Percentiles rank a stretch among this genome's conserved stretches.
These are phyloP conservation scores for Thymus mandschuricus DNA, from an alignment of 257 asterid genomes.

Conservation along the genomic window DNA sequence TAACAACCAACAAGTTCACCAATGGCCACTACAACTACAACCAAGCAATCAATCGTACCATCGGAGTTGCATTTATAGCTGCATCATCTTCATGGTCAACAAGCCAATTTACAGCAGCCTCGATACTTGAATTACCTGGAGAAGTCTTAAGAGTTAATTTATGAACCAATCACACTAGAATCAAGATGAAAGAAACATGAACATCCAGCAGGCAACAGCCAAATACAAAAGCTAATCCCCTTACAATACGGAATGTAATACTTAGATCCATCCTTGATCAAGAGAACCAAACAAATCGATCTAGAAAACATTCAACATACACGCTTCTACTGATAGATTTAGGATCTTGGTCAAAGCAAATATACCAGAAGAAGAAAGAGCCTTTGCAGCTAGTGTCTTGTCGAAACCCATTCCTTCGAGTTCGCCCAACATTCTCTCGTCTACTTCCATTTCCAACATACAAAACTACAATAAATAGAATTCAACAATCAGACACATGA, in stretches of 20 bases:
- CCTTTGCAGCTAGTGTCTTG: constrained; percentile 54
- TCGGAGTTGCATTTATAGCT: constrained; percentile 41
- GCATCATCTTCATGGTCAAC: constrained; percentile 57
- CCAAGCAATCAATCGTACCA: constrained; percentile 44
- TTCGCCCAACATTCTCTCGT: constrained; percentile 55
- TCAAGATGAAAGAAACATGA: background rate
- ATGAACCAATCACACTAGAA: background rate
- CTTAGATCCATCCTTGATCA: background rate
- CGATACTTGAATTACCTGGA: constrained; percentile 71
- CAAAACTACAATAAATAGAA: background rate
- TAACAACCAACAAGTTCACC: constrained; percentile 9
- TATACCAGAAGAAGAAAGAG: constrained; percentile 64
- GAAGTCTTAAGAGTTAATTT: background rate
- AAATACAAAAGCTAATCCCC: background rate
- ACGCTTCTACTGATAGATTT: background rate
- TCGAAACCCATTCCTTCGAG: constrained; percentile 78
- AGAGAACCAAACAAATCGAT: background rate
- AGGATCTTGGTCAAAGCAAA: constrained; percentile 8
- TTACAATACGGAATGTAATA: background rate
- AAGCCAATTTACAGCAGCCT: constrained; percentile 76
- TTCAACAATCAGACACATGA: constrained; percentile 7
- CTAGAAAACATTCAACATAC: background rate
- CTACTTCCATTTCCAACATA: constrained; percentile 49
- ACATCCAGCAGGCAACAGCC: background rate
- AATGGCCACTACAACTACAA: constrained; percentile 2